phyloP scores from a whole-genome alignment of 2,329 filamentous ascomycete species.

The Dryadomyces sulphureus region DNA sequence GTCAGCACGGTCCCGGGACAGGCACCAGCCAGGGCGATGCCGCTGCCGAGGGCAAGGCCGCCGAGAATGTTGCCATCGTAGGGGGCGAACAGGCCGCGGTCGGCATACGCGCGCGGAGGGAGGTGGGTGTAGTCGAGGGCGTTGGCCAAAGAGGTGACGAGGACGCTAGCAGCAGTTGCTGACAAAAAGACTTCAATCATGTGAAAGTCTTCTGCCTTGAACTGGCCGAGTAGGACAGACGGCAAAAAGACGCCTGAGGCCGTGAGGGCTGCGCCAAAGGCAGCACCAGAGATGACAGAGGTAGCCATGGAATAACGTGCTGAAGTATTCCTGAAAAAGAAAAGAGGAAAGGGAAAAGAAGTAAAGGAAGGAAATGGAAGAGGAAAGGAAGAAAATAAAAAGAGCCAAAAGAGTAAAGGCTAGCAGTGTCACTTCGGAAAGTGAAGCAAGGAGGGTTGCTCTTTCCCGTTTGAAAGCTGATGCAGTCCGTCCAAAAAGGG shows the following conservation, averaged over 20 bases:
- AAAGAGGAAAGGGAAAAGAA: background rate
- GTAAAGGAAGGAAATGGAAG: no score
- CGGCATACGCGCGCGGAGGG: constrained; percentile 33
- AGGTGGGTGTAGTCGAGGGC: constrained; percentile 26
- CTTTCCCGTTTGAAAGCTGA: no score
- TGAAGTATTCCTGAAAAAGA: background rate
- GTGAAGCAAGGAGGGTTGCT: no score
- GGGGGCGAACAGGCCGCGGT: constrained; percentile 33
- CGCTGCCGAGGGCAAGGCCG: constrained; percentile 45
- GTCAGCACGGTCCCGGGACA: constrained; percentile 52
- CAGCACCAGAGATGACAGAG: constrained; percentile 32
- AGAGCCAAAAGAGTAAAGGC: no score
- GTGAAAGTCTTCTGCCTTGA: constrained; percentile 45
- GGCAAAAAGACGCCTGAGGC: constrained; percentile 46
- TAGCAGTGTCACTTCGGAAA: no score
- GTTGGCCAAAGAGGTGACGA: constrained; percentile 30
- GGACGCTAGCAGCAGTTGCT: constrained; percentile 43
- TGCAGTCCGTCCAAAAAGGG: no score
- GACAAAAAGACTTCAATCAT: constrained; percentile 52
- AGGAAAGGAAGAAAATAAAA: no score
- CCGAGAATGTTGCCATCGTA: constrained; percentile 54
- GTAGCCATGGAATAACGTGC: constrained; percentile 11
- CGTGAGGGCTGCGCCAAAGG: constrained; percentile 47
- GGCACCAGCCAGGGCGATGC: constrained; percentile 50
- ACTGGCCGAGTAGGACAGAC: constrained; percentile 43